These are phyloP conservation scores for Phytophthora constricta DNA, from an alignment of 352 stramenopile species.

Conservation along the genomic window DNA sequence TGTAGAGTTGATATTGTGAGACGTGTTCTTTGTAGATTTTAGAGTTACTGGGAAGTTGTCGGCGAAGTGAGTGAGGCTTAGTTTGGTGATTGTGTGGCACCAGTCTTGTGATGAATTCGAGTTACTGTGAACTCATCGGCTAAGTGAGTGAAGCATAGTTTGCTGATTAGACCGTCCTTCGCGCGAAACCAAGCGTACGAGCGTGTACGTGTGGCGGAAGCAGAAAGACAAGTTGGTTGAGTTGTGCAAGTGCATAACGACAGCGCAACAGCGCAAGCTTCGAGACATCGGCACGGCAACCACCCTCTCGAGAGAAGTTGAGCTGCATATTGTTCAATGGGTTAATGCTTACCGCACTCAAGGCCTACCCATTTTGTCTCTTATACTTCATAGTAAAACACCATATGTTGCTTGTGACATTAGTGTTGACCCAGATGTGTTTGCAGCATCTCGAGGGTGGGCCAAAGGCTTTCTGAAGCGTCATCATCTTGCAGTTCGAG, in stretches of 20 bases:
- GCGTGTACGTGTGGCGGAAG: not conserved
- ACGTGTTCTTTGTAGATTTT: too few relatives aligned
- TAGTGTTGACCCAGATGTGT: not conserved
- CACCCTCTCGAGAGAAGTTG: conserved; percentile 16
- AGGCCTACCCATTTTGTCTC: conserved; percentile 29
- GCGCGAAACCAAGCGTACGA: not conserved
- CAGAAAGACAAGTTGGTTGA: not conserved
- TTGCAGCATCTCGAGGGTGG: conserved; percentile 12
- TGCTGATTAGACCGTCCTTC: too few relatives aligned
- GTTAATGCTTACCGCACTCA: conserved; percentile 25
- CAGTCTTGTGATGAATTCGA: too few relatives aligned
- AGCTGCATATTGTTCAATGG: conserved; percentile 28
- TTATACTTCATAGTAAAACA: conserved; percentile 31
- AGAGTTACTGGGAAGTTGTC: too few relatives aligned
- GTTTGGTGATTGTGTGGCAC: too few relatives aligned
- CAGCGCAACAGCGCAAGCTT: not conserved
- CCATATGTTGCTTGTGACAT: conserved; percentile 13
- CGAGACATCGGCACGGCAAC: conserved; percentile 7
- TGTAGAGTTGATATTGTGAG: too few relatives aligned
- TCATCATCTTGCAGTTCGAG: conserved; percentile 20
- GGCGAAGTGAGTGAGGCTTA: too few relatives aligned
- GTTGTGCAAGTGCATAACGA: not conserved
- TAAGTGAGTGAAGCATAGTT: too few relatives aligned
- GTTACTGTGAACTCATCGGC: too few relatives aligned
- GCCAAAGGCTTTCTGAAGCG: conserved; percentile 14